Evolutionary conservation across 2,329 filamentous ascomycete genomes (phyloP).

Genomic region (Claviceps pusilla): DNA sequence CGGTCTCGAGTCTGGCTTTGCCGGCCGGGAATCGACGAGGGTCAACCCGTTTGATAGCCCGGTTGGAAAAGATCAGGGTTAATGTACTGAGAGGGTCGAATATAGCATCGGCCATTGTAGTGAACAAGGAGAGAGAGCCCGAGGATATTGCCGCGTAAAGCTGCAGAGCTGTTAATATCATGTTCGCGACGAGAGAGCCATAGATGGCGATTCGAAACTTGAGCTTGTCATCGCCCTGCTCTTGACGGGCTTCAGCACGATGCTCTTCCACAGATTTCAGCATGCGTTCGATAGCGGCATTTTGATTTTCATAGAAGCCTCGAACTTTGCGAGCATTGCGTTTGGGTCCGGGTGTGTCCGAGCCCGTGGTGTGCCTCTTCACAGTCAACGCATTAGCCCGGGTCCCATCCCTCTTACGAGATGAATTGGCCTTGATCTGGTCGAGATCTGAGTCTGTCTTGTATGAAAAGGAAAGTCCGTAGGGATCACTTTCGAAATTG

Average conservation of each 20-base stretch:
- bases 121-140: constrained; percentile 86
- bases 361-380: not conserved
- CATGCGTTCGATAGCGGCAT: constrained; percentile 82
- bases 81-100: constrained; percentile 88
- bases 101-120: constrained; percentile 88
- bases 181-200: constrained; percentile 63
- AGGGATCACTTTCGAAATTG: constrained; percentile 59
- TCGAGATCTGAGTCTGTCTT: constrained; percentile 67
- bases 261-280: constrained; percentile 91
- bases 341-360: constrained; percentile 10
- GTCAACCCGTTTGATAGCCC: constrained; percentile 78
- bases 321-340: constrained; percentile 43
- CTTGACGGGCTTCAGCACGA: constrained; percentile 62
- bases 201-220: constrained; percentile 53
- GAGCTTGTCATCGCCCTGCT: constrained; percentile 67
- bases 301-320: constrained; percentile 79
- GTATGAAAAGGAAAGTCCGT: constrained; percentile 59
- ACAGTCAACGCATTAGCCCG: constrained; percentile 2
- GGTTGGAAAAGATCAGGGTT: constrained; percentile 71
- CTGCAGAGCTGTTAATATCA: constrained; percentile 65
- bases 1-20: constrained; percentile 86
- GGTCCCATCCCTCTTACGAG: constrained; percentile 50
- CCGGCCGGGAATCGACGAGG: constrained; percentile 76
- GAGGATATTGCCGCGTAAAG: constrained; percentile 79
- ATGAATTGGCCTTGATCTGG: constrained; percentile 65